Conservation (phyloP, 768 basidiomycete species). For the Mrakia gelida region DNA sequence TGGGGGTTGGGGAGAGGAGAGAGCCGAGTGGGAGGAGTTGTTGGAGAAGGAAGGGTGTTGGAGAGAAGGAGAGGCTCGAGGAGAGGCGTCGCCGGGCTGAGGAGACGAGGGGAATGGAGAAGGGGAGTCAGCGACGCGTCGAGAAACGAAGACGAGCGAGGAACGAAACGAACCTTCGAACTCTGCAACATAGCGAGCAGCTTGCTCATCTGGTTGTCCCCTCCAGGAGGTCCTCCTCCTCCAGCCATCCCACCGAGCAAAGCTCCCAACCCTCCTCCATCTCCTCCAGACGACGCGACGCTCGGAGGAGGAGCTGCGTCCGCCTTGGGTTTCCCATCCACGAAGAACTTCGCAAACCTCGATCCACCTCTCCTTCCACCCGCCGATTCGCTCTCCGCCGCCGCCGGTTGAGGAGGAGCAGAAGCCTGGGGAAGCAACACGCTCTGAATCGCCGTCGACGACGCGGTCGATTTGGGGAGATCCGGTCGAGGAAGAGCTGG, state of each 20-base stretch:
- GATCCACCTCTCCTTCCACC: conserved; percentile 17
- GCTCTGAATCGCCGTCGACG: neutral
- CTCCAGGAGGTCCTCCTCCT: neutral
- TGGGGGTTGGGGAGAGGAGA: neutral
- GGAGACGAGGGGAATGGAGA: neutral
- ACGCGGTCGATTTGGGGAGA: neutral
- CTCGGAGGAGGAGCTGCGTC: neutral
- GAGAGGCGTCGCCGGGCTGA: neutral
- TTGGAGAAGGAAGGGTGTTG: neutral
- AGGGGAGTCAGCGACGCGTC: neutral
- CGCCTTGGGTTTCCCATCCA: conserved; percentile 8
- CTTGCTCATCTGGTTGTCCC: conserved; percentile 31
- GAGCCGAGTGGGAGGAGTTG: neutral
- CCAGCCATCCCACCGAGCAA: conserved; percentile 4
- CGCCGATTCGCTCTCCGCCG: neutral
- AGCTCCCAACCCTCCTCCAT: conserved; percentile 1
- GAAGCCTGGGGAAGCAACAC: neutral
- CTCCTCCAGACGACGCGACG: conserved; percentile 2
- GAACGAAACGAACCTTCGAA: conserved; percentile 19
- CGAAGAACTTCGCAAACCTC: conserved; percentile 27
- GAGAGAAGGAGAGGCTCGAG: neutral
- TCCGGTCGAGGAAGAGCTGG: neutral
- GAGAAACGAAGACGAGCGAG: neutral
- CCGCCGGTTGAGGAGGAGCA: neutral
- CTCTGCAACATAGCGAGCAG: conserved; percentile 26